These are phyloP conservation scores for Paracamarosporium sp. DNA, from an alignment of 2,329 filamentous ascomycete genomes.

Conservation along the genomic window DNA sequence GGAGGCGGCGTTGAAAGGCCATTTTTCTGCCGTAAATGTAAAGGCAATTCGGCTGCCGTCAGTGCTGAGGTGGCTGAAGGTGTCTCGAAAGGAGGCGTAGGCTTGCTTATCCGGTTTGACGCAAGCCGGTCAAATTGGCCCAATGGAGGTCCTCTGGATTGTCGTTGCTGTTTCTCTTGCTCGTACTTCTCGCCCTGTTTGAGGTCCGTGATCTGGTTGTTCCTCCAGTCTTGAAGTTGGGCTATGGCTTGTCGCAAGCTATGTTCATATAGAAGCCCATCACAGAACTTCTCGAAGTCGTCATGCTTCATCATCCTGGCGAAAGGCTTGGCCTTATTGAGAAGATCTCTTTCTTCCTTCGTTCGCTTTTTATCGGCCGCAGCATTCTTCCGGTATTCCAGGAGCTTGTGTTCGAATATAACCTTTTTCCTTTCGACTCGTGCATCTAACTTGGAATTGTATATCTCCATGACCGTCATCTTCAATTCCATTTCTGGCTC, in stretches of 20 bases:
- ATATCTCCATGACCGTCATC: slow-evolving; percentile 97
- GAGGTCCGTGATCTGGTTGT: slow-evolving; percentile 82
- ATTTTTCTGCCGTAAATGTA: slow-evolving; percentile 58
- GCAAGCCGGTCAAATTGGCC: slow-evolving; percentile 87
- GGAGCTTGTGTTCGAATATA: slow-evolving; percentile 90
- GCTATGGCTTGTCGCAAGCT: slow-evolving; percentile 88
- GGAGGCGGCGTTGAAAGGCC: slow-evolving; percentile 50
- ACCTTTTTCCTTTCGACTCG: slow-evolving; percentile 95
- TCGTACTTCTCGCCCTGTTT: slow-evolving; percentile 92
- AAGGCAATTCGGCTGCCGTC: slow-evolving; percentile 78
- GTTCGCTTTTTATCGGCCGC: slow-evolving; percentile 92
- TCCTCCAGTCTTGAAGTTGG: slow-evolving; percentile 94
- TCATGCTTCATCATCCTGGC: slow-evolving; percentile 94
- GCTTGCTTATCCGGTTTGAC: slow-evolving; percentile 71
- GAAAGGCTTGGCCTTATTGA: slow-evolving; percentile 95
- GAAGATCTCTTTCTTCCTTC: slow-evolving; percentile 89
- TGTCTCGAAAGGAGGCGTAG: slow-evolving; percentile 68
- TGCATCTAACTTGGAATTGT: slow-evolving; percentile 89
- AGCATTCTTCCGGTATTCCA: slow-evolving; percentile 92
- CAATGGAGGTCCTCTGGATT: slow-evolving; percentile 70
- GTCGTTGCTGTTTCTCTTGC: slow-evolving; percentile 78
- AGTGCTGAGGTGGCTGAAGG: slow-evolving; percentile 77
- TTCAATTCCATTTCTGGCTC: slow-evolving; percentile 98
- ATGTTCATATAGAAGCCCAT: slow-evolving; percentile 87
- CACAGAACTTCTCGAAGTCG: slow-evolving; percentile 86